Conservation (phyloP, 768 basidiomycete genomes). For the Macrolepiota dolichaula region DNA sequence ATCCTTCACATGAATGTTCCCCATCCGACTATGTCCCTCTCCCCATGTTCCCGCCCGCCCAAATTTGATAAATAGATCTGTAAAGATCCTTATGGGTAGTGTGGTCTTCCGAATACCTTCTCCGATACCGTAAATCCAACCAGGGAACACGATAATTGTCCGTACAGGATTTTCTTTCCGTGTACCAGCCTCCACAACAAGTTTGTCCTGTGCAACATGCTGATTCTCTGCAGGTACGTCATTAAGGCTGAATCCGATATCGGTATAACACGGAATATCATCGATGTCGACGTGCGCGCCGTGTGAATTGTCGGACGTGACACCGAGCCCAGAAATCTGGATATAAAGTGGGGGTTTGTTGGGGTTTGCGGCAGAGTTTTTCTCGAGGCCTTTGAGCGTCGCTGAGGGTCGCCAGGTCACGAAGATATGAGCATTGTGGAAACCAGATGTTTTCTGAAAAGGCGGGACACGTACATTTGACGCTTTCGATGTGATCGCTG, state of each 20-base stretch:
- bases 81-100: conserved; percentile 32
- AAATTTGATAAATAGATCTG: conserved; percentile 25
- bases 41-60: conserved; percentile 43
- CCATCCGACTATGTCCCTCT: conserved; percentile 32
- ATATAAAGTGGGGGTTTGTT: conserved; percentile 39
- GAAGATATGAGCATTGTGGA: background rate
- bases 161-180: conserved; percentile 36
- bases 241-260: conserved; percentile 32
- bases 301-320: conserved; percentile 35
- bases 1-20: conserved; percentile 39
- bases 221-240: conserved; percentile 19
- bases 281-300: conserved; percentile 30
- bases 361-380: conserved; percentile 28
- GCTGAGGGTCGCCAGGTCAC: conserved; percentile 18
- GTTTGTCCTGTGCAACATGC: conserved; percentile 21
- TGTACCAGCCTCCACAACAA: conserved; percentile 37
- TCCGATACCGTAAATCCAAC: conserved; percentile 40
- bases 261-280: conserved; percentile 30
- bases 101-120: conserved; percentile 37
- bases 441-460: too few relatives aligned
- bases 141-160: conserved; percentile 40
- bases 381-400: conserved; percentile 35
- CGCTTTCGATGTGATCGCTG: conserved; percentile 8
- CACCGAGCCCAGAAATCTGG: conserved; percentile 39
- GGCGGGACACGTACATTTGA: background rate